Conservation (phyloP, 1,284 basidiomycete genomes). For the Ustilago xerochloae region DNA sequence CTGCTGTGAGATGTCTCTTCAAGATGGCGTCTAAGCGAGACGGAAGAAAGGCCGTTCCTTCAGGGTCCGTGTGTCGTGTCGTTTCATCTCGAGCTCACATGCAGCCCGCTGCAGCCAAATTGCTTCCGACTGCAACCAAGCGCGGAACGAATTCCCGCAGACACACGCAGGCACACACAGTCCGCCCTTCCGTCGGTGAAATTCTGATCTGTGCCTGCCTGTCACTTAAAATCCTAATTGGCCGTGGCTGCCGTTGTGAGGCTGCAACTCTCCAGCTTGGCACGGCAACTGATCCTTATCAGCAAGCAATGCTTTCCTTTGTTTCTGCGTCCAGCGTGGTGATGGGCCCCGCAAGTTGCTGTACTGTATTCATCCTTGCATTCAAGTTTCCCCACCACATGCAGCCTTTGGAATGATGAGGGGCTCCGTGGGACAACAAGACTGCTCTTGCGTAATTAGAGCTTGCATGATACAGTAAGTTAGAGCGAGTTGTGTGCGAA, state of each 20-base stretch:
- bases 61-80: background rate
- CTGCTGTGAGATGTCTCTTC: background rate
- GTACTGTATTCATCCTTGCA: constrained; percentile 22
- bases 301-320: background rate
- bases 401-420: constrained; percentile 4
- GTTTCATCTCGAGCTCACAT: background rate
- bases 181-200: constrained; percentile 10
- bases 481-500: background rate
- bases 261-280: background rate
- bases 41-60: too few species aligned
- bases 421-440: constrained; percentile 39
- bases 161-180: background rate
- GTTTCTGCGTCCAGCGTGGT: background rate
- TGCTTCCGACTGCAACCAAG: background rate
- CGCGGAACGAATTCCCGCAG: background rate
- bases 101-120: background rate
- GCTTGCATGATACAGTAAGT: background rate
- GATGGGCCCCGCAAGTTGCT: background rate
- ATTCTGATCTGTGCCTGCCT: constrained; percentile 5
- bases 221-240: background rate
- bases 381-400: constrained; percentile 10
- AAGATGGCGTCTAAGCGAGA: background rate
- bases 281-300: constrained; percentile 6
- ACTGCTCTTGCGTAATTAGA: background rate
- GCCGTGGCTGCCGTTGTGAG: background rate